Base-by-base conservation (phyloP, 1,284 basidiomycete species). In the Leccinum pallidistipes region DNA sequence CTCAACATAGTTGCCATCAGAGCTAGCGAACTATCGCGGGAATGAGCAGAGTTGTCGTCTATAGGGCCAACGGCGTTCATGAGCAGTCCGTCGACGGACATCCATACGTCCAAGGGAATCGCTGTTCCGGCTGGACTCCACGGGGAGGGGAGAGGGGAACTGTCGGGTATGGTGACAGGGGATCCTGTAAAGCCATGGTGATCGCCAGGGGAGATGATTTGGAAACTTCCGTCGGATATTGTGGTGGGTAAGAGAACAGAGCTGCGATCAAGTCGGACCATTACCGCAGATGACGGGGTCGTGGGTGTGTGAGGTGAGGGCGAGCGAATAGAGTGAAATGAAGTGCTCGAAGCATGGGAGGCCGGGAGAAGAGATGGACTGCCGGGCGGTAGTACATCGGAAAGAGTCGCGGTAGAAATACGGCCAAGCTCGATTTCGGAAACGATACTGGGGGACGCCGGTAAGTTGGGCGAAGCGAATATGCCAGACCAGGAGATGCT, bases 111-210 rank as follows among this genome's bases (percentile, higher is more conserved):
- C n/a, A 49, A n/a, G 6, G 62, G 31, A 5, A 64, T 14, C 1
- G 4, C 6, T 24, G 29, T 12, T 12, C 12, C 69, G 31, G 55
- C 10, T 9, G 71, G 74, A n/a, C 71, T 72, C 71, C 71, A 75
- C 2, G 74, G 71, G 4, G 74, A 74, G 12, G 73, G 68, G 18
- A 75, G 74, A 36, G 18, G 71, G 10, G 8, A 51, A 5, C 55
- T 18, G 51, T 62, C 54, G 14, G 55, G 3, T 2, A 49, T 14
- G 21, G 9, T 58, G 49, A 57, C n/a, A 11, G 69, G 68, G 8
- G 65, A 58, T 8, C 45, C 60, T n/a, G 55, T 12, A 31, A 59
- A 62, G 18, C 43, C 52, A 21, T 40, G 68, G 29, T 47, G 67
- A 38, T 66, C 62, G 31, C 56, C 60, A 50, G 73, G 64, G 0